These are phyloP conservation scores for Ilex paraguariensis DNA, from an alignment of 305 asterid species.

Conservation along the genomic window DNA sequence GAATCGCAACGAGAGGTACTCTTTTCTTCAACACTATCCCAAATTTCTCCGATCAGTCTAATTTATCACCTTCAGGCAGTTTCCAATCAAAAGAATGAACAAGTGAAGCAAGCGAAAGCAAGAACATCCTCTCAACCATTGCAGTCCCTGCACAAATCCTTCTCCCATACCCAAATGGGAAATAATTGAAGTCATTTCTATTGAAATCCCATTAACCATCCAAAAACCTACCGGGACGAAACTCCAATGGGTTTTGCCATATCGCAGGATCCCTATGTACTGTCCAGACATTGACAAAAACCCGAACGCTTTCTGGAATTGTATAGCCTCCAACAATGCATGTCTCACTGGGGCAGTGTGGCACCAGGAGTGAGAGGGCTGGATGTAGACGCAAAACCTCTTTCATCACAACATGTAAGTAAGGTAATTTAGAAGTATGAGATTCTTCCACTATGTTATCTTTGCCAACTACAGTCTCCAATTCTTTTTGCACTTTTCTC, in stretches of 20 bases:
- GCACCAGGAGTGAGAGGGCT: slow-evolving; percentile 56
- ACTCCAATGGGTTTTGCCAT: slow-evolving; percentile 49
- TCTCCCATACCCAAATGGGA: slow-evolving; percentile 36
- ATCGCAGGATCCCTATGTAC: slow-evolving; percentile 47
- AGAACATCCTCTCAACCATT: slow-evolving; percentile 25
- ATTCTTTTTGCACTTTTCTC: slow-evolving; percentile 39
- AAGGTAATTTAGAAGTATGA: slow-evolving; percentile 43
- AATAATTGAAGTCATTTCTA: slow-evolving; percentile 18
- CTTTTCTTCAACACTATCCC: slow-evolving; percentile 18
- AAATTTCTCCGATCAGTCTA: slow-evolving; percentile 23
- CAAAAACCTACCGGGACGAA: slow-evolving; percentile 46
- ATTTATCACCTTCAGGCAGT: slow-evolving; percentile 16
- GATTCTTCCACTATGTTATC: slow-evolving; percentile 53
- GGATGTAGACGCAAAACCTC: slow-evolving; percentile 66
- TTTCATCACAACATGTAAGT: slow-evolving; percentile 54
- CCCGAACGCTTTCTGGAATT: slow-evolving; percentile 45
- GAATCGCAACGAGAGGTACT: slow-evolving; percentile 15
- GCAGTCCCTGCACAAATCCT: slow-evolving; percentile 27
- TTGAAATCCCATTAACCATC: slow-evolving; percentile 2
- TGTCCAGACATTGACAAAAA: slow-evolving; percentile 64
- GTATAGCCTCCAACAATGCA: slow-evolving; percentile 38
- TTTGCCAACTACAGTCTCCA: slow-evolving; percentile 46
- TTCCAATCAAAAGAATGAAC: slow-evolving; percentile 36
- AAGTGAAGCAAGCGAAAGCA: slow-evolving; percentile 21
- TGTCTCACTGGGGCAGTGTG: slow-evolving; percentile 51